Evolutionary conservation across 73 alveolate species (phyloP), one percentile per base, ranked within the genome.

Genomic region (Effrenium voratum): DNA sequence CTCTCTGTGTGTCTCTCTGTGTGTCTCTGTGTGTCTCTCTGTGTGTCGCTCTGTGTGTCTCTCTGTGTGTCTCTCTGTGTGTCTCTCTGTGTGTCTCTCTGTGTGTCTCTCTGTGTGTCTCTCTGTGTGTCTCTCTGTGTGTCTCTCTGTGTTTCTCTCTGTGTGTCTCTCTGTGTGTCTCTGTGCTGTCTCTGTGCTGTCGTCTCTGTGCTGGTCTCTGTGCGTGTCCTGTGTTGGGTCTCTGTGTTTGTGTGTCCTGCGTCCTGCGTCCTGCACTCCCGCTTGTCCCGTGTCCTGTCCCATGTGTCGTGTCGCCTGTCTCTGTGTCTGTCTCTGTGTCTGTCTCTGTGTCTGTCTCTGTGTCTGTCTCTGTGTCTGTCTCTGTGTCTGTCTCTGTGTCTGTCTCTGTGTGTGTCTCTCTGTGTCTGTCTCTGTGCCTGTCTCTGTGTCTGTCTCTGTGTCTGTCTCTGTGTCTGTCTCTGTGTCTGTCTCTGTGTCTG

Each of bases 101-200:
- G 80, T 66, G 80, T 66, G 44, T 66, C 80, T 66, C 43, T 66
- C 80, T 66, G 80, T 66, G 80, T 66, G 80, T 66, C 43, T 66
- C 43, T 66, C 80, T 66, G 80, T 66, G 43, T 66, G 80, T 66
- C 80, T 66, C 43, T 66, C 15, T 66, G 80, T 66, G 43, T 66
- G 43, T 66, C 80, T 66, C 40, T 66, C 44, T 66, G 43, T 66
- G 43, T 66, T 10, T 66, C 44, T 66, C 44, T 66, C 44, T 66
- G 80, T 66, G 40, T 66, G 80, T 66, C 40, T 66, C 40, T 66
- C 44, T 66, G 44, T 66, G 80, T 66, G 80, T 66, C 44, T 66
- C 40, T 66, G 80, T 66, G 10, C 15, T n/a, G 13, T 19, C 15
- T 19, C 80, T 66, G 80, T 66, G 80, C 24, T 12, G 8, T 15